Evolutionary conservation across 352 stramenopile species (phyloP), one percentile per base, ranked within the genome.

Genomic region (Phytophthora chlamydospora): DNA sequence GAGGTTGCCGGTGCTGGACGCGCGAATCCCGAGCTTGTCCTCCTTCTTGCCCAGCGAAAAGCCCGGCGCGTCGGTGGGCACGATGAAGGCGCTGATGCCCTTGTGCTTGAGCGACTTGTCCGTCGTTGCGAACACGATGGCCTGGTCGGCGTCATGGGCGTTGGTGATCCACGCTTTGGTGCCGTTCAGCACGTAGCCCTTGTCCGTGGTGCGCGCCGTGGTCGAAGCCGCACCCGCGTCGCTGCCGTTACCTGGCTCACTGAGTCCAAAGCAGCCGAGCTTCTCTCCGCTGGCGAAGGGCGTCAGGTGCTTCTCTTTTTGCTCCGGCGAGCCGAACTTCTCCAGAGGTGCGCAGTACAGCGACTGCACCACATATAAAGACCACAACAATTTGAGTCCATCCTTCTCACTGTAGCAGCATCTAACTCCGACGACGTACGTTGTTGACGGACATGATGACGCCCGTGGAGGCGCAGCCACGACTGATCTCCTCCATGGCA

Each of bases 151-250:
- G 58, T 98, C 95, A 55, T 98, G 88, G 6, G 95, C 93, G 78
- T 98, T 98, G 8, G 93, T 98, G 76, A 98, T 98, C 95, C 95
- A 98, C 36, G 94, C 94, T 73, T 99, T 99, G 39, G 94, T 98
- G 41, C 96, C 97, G 78, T 98, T 98, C 13, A 99, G 78, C 48
- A 98, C 88, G 76, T 95, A 99, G 56, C 96, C 88, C 33, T 78
- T 89, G 73, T 93, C 85, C 9, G 85, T 88, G 17, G 68, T 47
- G 5, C 75, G 89, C 16, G 97, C 97, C 2, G 92, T 98, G 0
- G 96, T 99, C 10, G 85, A 89, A 9, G 97, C 97, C 6, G 97
- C 97, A 33, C 97, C 96, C 36, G 95, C 95, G 73, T 98, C 93
- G 58, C 83, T 96, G 38, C 96, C 93, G 76, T 98, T 98, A 42